Evolutionary conservation across 176 grass and related monocot species (phyloP), one percentile per base, ranked within the genome.

Genomic region (Carex parvula): DNA sequence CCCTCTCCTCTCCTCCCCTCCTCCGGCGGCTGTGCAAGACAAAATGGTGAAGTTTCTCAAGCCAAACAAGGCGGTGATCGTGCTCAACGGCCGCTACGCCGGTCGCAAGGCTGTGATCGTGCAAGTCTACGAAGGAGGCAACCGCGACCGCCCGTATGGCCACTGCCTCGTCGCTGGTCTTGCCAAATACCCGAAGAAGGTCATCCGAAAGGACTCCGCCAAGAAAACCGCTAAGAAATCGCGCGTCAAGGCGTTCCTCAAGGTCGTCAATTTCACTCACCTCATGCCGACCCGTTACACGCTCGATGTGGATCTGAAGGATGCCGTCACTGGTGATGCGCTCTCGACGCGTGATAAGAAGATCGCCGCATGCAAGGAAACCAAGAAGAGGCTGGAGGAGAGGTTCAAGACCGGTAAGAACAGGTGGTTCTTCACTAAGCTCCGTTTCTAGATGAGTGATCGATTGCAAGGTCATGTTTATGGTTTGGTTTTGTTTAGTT

Each of bases 171-270:
- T 92, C 16, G 85, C 85, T 21, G 90, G 90, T 1, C 70, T 92
- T 2, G 85, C 85, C 33, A 92, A 87, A 60, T 92, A 92, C 81
- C 90, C 90, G 2, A 92, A 92, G 87, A 92, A 92, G 85, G 87
- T 92, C 30, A 80, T 92, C 82, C 87, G 90, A 37, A 89, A 89
- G 85, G 90, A 92, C 81, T 89, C 90, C 0, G 87, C 85, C 0
- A 92, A 92, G 87, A 92, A 92, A 82, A 92, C 90, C 4, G 90
- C 87, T 3, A 92, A 92, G 85, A 92, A 92, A 81, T 92, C 90
- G 21, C 87, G 87, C 77, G 90, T 92, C 86, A 92, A 92, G 90
- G 88, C 87, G 32, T 92, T 92, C 82, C 70, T 92, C 63, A 92
- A 92, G 87, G 57, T 92, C 57, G 90, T 89, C n/a, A 92, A 92